Base-by-base conservation (phyloP, 1,284 basidiomycete species). In the Rhodofomes roseus region DNA sequence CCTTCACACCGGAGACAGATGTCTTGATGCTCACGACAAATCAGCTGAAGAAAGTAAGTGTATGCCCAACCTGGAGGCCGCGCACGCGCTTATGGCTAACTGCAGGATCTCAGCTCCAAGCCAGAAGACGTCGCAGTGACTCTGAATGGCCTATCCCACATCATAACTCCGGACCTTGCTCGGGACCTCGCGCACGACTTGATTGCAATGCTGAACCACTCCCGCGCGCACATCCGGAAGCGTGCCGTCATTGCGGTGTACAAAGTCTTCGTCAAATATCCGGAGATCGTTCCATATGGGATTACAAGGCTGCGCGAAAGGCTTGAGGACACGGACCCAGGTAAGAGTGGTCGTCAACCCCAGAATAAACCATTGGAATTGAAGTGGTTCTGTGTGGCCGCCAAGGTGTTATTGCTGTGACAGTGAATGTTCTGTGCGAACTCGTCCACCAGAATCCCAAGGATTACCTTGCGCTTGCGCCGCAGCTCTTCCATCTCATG, bases 1-100 rank as follows among this genome's bases (percentile, higher is more conserved):
- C 95, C 0, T 99, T 99, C 73, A 84, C 89, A 31, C 86, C 93
- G 63, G 93, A 97, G 62, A 98, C 96, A 0, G 96, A 99, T 68
- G 96, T 99, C 40, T 86, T 98, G 23, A 98, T 99, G 82, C 84
- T 99, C 50, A 97, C 96, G 0, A 98, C 97, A 9, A 99, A 99
- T 75, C 81, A 96, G 31, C 82, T 99, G 68, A 98, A 99, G 81
- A 99, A 99, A 85, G 95, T 93, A 62, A 62, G 83, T 69, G 16
- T 40, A 22, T 18, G 8, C 31, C n/a, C 18, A n/a, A 4, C 52
- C 16, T 31, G 6, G 36, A 25, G n/a, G 8, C 11, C 20, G 20
- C 43, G 14, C 12, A 34, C 20, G 25, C 11, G 34, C 12, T 54
- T 51, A 56, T 39, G 18, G 39, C 25, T 63, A 18, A 7, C 7